Evolutionary conservation across 441 rosid species (phyloP).

Genomic region (Bruguiera hainesii): DNA sequence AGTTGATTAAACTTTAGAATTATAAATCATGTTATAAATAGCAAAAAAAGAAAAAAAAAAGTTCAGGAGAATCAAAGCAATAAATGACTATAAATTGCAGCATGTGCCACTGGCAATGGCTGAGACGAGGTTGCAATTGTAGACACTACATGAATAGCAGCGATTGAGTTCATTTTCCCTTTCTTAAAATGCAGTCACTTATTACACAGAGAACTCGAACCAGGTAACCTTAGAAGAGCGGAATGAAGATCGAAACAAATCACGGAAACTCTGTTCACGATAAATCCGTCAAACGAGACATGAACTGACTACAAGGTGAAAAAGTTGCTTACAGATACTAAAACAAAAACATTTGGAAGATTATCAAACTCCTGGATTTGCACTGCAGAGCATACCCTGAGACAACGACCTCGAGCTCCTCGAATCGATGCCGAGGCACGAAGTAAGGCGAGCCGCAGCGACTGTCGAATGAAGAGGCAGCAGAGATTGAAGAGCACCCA

Average conservation of each 20-base stretch:
- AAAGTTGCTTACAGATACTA: constrained; percentile 69
- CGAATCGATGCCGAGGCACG: constrained; percentile 80
- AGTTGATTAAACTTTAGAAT: no score
- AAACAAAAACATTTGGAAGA: constrained; percentile 52
- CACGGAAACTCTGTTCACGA: neutral
- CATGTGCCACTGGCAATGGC: no score
- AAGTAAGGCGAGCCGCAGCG: constrained; percentile 79
- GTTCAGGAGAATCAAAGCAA: no score
- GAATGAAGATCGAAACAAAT: neutral
- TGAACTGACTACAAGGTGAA: constrained; percentile 22
- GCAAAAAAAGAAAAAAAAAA: no score
- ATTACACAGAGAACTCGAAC: neutral
- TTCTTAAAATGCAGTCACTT: no score
- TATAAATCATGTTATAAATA: no score
- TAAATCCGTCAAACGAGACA: neutral
- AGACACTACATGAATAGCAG: neutral
- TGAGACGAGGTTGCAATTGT: neutral
- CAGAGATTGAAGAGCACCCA: constrained; percentile 76
- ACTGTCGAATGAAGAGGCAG: constrained; percentile 79
- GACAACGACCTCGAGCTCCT: constrained; percentile 72
- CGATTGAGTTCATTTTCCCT: no score
- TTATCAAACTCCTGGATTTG: constrained; percentile 92
- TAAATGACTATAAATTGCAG: no score
- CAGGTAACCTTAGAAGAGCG: neutral
- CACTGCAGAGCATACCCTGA: constrained; percentile 98